These are phyloP conservation scores for Glomus cerebriforme DNA, from an alignment of 192 early-diverging fungal species.

Conservation along the genomic window DNA sequence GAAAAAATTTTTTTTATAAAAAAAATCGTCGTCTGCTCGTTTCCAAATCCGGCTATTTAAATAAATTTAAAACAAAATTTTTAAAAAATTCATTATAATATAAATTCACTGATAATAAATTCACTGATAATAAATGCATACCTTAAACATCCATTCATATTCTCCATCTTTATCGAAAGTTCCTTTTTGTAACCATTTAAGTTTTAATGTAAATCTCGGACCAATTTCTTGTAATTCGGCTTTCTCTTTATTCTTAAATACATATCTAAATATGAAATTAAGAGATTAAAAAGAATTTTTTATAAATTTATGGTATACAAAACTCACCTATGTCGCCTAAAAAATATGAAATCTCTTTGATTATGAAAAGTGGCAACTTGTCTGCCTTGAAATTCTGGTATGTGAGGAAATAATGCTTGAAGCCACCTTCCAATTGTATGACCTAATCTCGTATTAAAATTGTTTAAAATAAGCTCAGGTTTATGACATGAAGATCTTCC, in stretches of 20 bases:
- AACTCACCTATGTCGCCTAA: slow-evolving; percentile 83
- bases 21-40: slow-evolving; percentile 90
- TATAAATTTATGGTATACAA: not conserved
- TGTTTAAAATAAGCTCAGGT: slow-evolving; percentile 97
- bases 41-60: slow-evolving; percentile 72
- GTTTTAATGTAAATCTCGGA: slow-evolving; percentile 91
- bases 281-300: not conserved
- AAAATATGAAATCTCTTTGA: slow-evolving; percentile 99
- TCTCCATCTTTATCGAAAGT: slow-evolving; percentile 93
- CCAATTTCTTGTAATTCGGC: slow-evolving; percentile 95
- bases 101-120: slow-evolving; percentile 19
- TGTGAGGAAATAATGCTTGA: slow-evolving; percentile 94
- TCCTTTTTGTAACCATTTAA: slow-evolving; percentile 94
- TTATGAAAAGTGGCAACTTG: slow-evolving; percentile 98
- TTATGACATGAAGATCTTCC: slow-evolving; percentile 76
- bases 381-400: slow-evolving; percentile 93
- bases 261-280: slow-evolving; percentile 60
- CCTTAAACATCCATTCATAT: slow-evolving; percentile 96
- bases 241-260: slow-evolving; percentile 79
- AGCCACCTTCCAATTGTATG: slow-evolving; percentile 97
- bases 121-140: slow-evolving; percentile 36
- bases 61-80: slow-evolving; percentile 31
- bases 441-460: slow-evolving; percentile 94
- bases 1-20: too few species aligned
- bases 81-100: not conserved